Evolutionary conservation across 78 protist genomes (phyloP), one percentile per base, ranked within the genome.

Genomic region (Dictyostelium citrinum): DNA sequence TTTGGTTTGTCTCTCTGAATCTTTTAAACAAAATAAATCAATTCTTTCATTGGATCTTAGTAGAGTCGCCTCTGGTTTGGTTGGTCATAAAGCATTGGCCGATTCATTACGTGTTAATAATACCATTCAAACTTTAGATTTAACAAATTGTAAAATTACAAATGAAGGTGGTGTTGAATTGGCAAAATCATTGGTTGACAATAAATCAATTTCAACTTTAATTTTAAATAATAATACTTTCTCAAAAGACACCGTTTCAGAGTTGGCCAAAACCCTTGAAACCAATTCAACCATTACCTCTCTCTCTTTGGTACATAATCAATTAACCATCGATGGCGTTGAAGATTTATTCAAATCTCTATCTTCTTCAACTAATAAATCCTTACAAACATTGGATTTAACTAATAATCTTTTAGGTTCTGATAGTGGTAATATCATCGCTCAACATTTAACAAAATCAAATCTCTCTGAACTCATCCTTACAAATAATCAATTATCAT

Each of bases 21-120:
- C 85, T 11, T 64, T 88, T 10, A 68, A 58, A 37, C 22, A n/a
- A 43, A 88, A 88, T 41, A 55, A 35, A 64, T 46, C 85, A 4
- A 78, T 88, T n/a, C 33, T 22, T 7, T 22, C 29, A 6, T 27
- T 88, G 3, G 80, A 88, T 49, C 55, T 88, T 1, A 67, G 81
- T 22, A 81, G 93, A 77, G 93, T 88, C 17, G 55, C 92, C 2
- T 78, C 93, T 5, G 58, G 71, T 11, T 33, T 49, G 1, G 72
- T 31, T 1, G 93, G 93, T n/a, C 93, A 88, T 60, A 88, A 77
- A 20, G 84, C 93, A 10, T 64, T 88, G 9, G 84, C 93, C 2
- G 64, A 78, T 22, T 81, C 85, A 20, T 8, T 88, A 5, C 31
- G 58, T 27, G 11, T 49, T 5, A 88, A 78, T 17, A 6, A 17